Evolutionary conservation across 1,284 basidiomycete genomes (phyloP).

Genomic region (Coniferiporia weirii): DNA sequence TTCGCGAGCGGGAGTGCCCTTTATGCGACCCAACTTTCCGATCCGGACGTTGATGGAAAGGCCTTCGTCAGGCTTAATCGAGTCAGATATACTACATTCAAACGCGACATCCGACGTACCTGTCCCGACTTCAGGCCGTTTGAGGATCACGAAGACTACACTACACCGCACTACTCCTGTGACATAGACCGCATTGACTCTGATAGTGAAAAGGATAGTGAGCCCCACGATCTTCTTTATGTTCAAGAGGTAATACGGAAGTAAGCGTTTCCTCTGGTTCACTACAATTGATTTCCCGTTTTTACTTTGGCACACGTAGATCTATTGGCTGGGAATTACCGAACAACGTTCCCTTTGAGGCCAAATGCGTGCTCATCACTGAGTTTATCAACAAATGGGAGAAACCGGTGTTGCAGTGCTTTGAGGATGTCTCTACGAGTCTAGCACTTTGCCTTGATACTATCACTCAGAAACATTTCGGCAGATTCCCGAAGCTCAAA

Average conservation of each 20-base stretch:
- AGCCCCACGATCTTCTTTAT: constrained; percentile 2
- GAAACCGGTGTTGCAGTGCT: constrained; percentile 35
- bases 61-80: constrained; percentile 17
- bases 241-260: constrained; percentile 5
- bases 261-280: neutral
- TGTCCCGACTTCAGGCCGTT: constrained; percentile 20
- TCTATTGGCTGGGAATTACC: constrained; percentile 49
- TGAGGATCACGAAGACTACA: neutral
- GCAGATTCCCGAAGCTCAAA: constrained; percentile 28
- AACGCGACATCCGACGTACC: constrained; percentile 13
- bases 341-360: constrained; percentile 44
- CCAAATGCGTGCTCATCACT: constrained; percentile 38
- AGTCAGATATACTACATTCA: constrained; percentile 15
- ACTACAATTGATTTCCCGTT: neutral
- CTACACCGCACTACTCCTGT: neutral
- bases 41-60: neutral
- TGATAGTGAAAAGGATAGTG: neutral
- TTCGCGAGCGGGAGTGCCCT: neutral
- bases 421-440: constrained; percentile 29
- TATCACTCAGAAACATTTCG: constrained; percentile 30
- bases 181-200: no score
- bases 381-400: constrained; percentile 38
- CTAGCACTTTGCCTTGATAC: constrained; percentile 22
- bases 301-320: constrained; percentile 27
- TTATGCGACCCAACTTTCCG: neutral